Evolutionary conservation across 345 rosid species (phyloP), one percentile per base, ranked within the genome.

Genomic region (Dipteronia dyeriana): DNA sequence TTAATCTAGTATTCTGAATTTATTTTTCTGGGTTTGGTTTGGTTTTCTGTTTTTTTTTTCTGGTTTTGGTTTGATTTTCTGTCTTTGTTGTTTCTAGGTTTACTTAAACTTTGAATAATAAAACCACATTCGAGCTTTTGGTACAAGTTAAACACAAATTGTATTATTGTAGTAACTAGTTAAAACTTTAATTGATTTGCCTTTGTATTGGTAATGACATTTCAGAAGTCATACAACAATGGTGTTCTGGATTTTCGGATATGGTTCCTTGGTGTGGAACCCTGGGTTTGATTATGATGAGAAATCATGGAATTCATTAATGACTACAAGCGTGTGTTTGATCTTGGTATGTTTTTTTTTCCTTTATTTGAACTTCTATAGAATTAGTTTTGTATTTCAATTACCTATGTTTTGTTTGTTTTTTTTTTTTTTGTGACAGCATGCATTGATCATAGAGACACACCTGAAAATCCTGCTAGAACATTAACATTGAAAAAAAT

Each of bases 241-340:
- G 98, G 99, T 90, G 71, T 87, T 96, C 85, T 96, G 97, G 99
- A 90, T 96, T 68, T 96, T 96, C 81, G 99, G 99, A 75, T 96
- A 96, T 79, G 98, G 99, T 12, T 96, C 99, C 54, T 84, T 96
- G 88, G 95, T 91, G n/a, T n/a, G n/a, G n/a, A n/a, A n/a, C n/a
- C n/a, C n/a, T n/a, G n/a, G n/a, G n/a, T n/a, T n/a, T n/a, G 88
- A 92, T 20, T 96, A 81, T 54, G 98, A 96, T 80, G 97, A 90
- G 87, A 94, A 91, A 81, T 91, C 17, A 82, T 86, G 11, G 99
- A 98, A 70, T 92, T 77, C 80, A 88, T 94, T 86, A 96, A 91
- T n/a, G n/a, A n/a, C n/a, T n/a, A n/a, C n/a, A n/a, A n/a, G n/a
- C n/a, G n/a, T n/a, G n/a, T n/a, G n/a, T n/a, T n/a, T n/a, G n/a